Evolutionary conservation across 148 eudicot genomes (phyloP).

Genomic region (Nyssa sinensis): DNA sequence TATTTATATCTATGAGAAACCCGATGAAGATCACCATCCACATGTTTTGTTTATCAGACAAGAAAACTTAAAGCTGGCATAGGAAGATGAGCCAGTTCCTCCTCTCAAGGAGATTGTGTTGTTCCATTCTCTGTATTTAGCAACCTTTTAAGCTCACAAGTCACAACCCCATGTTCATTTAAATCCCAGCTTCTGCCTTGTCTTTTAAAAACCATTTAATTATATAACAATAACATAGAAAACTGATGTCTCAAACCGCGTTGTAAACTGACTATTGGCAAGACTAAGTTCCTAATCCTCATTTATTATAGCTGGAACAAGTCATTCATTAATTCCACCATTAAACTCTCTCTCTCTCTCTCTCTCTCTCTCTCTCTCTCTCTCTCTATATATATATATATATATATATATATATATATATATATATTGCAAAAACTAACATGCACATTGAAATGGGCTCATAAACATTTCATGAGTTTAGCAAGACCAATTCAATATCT

Average conservation of each 20-base stretch:
- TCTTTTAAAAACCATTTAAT: neutral
- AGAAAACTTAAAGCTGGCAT: conserved; percentile 43
- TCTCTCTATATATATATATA: too few species aligned
- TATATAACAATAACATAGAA: too few species aligned
- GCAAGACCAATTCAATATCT: too few species aligned
- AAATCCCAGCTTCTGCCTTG: conserved; percentile 13
- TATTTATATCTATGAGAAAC: neutral
- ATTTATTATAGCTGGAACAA: neutral
- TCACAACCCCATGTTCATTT: conserved; percentile 7
- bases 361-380: too few species aligned
- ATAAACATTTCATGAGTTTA: too few species aligned
- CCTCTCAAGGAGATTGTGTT: conserved; percentile 61
- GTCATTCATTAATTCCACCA: neutral
- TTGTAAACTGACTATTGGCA: too few species aligned
- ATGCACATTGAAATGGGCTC: too few species aligned
- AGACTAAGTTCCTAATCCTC: neutral
- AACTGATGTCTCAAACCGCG: too few species aligned
- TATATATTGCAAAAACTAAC: too few species aligned
- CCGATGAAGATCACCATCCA: conserved; percentile 29
- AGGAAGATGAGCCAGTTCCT: conserved; percentile 50
- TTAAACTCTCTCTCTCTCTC: neutral
- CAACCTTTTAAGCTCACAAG: conserved; percentile 1
- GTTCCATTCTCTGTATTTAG: conserved; percentile 9
- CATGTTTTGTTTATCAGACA: conserved; percentile 20
- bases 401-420: too few species aligned